These are phyloP conservation scores for Calocera viscosa DNA, from an alignment of 768 basidiomycete genomes.

Conservation along the genomic window DNA sequence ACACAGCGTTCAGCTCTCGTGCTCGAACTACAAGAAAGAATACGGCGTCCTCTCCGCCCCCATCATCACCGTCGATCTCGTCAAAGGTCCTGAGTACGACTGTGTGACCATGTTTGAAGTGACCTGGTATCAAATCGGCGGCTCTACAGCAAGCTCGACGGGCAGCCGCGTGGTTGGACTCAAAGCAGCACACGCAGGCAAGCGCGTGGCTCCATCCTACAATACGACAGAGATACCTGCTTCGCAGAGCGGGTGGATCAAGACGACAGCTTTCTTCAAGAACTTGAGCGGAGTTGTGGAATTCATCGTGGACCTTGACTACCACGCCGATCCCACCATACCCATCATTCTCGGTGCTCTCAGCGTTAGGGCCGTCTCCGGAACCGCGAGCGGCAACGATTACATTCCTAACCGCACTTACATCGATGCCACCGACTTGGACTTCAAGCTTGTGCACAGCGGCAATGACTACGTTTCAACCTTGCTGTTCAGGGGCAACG, in stretches of 20 bases:
- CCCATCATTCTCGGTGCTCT: neutral
- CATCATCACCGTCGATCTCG: neutral
- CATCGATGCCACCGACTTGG: neutral
- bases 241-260: neutral
- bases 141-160: neutral
- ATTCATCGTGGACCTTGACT: neutral
- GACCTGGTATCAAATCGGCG: neutral
- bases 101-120: neutral
- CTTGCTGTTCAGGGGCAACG: neutral
- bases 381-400: neutral
- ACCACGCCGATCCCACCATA: no score
- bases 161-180: neutral
- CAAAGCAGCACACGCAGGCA: no score
- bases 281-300: neutral
- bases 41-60: neutral
- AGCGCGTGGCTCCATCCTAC: neutral
- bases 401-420: neutral
- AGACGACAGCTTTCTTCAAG: neutral
- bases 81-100: neutral
- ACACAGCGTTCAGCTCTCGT: neutral
- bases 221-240: neutral
- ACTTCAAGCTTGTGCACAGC: neutral
- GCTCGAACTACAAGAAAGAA: neutral
- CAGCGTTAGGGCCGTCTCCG: neutral
- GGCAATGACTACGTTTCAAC: neutral